Evolutionary conservation across 192 early-diverging fungal genomes (phyloP).

Genomic region (Linderina pennispora): DNA sequence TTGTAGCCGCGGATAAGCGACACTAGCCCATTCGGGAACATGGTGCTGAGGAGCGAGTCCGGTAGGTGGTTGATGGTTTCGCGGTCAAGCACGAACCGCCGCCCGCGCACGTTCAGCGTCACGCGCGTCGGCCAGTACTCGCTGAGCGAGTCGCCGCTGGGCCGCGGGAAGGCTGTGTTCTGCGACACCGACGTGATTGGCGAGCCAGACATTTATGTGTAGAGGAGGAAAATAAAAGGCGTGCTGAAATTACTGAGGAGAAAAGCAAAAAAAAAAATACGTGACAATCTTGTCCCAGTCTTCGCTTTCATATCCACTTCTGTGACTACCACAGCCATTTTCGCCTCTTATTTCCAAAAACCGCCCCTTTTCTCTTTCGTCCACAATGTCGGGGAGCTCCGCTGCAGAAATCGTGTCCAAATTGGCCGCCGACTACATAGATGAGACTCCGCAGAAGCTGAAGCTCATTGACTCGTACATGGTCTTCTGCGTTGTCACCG

Average conservation of each 20-base stretch:
- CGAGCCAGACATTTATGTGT: conserved; percentile 22
- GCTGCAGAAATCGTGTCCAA: conserved; percentile 44
- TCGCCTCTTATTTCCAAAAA: too few species aligned
- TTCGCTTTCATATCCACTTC: too few species aligned
- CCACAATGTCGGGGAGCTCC: conserved; percentile 36
- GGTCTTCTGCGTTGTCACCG: conserved; percentile 83
- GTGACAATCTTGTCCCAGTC: too few species aligned
- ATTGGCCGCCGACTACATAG: conserved; percentile 44
- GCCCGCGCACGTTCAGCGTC: conserved; percentile 38
- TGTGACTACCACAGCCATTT: too few species aligned
- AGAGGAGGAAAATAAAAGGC: neutral
- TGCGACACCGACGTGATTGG: conserved; percentile 39
- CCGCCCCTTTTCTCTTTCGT: too few species aligned
- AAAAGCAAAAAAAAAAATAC: neutral
- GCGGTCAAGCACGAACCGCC: conserved; percentile 44
- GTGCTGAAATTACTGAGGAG: neutral
- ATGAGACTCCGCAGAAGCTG: conserved; percentile 68
- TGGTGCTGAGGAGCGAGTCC: conserved; percentile 43
- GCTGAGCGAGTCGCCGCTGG: conserved; percentile 31
- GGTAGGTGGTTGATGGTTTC: conserved; percentile 46
- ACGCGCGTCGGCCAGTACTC: conserved; percentile 36
- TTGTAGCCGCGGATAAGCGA: conserved; percentile 23
- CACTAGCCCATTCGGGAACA: conserved; percentile 41
- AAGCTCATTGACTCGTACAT: conserved; percentile 94
- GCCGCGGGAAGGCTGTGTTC: conserved; percentile 49